Evolutionary conservation across 108 stramenopile species (phyloP), one percentile per base, ranked within the genome.

Genomic region (Stephanodiscus minutulus): DNA sequence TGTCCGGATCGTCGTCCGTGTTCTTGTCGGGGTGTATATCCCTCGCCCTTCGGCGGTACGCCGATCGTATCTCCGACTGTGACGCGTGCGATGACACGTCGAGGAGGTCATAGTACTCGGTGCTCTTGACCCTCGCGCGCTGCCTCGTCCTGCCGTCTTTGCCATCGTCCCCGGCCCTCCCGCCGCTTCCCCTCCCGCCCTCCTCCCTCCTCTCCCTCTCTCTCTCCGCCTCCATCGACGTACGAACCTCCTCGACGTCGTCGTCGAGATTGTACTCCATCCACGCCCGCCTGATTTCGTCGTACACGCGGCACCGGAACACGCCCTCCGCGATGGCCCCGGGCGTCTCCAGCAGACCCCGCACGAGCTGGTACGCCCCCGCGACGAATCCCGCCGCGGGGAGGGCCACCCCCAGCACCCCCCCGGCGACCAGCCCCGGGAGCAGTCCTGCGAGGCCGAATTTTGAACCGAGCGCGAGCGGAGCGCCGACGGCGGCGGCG

Each of bases 1-100:
- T 60, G 33, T 44, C 43, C 43, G 43, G 13, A 46, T 53, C 55
- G 66, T 81, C 66, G 48, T 79, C 65, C 13, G 76, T 68, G 35
- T 89, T 89, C 74, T 91, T 91, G 61, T 93, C 92, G 1, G 92
- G 90, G 60, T 93, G 92, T 5, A 90, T 79, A 5, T 53, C 47
- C 52, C 73, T 61, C 39, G 90, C 85, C 33, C 64, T 80, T 4
- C 72, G 82, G 13, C 88, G 82, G 52, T 86, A 91, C 4, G 90
- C 88, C 20, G 79, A 68, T 55, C 83, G 70, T 58, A 91, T 88
- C 39, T 82, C 82, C 75, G 56, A 21, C 20, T 75, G 35, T 7
- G 83, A 49, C 15, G 83, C 80, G 60, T 77, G 56, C 1, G 67
- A 18, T 11, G 41, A 17, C 3, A 84, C 48, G 1, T 72, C 80